Base-by-base conservation (phyloP, 2,329 filamentous ascomycete genomes). In the Penicillium capsulatum region DNA sequence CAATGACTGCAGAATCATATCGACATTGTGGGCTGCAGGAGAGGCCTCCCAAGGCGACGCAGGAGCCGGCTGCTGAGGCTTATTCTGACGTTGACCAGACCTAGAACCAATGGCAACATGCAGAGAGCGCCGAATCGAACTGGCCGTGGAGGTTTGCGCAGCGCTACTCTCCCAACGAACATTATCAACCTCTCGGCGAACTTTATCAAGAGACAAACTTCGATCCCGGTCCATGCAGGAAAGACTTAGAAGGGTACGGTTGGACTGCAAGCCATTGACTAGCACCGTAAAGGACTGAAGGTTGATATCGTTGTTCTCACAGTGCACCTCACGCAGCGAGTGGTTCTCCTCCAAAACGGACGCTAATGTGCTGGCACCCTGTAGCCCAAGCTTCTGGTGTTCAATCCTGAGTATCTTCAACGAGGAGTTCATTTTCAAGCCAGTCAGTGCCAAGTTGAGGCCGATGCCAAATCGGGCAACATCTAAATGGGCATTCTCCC, bases 301-400 rank as follows among this genome's bases (percentile, higher is more conserved):
- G 31, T 80, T 81, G 39, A 85, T 83, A 38, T 80, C 79, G 54
- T 87, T 87, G 59, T 83, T 80, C 46, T 83, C 81, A 59, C 83
- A 86, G 51, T 84, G 73, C 4, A 87, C 70, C 56, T 86, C 79
- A 17, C 74, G 71, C 4, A 87, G 65, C 1, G 75, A 76, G 2
- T 63, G 69, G 53, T 86, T 86, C 45, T 72, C 72, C 53, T 82
- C 79, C 24, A 86, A 65, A 11, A 86, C 81, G 13, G 83, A 81
- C 2, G 82, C 78, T 24, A 86, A 68, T 0, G 81, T 83, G 54
- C 77, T 84, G 3, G 83, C 82, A 20, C 83, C 83, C 61, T 82
- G 80, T 15, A 84, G 60, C 3, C 83, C 83, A 5, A 86, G 72
- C 47, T 79, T 81, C 63, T 86, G 83, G 57, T 82, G 70, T 58